Base-by-base conservation (phyloP, 2,329 filamentous ascomycete species). In the Colletotrichum magnum region DNA sequence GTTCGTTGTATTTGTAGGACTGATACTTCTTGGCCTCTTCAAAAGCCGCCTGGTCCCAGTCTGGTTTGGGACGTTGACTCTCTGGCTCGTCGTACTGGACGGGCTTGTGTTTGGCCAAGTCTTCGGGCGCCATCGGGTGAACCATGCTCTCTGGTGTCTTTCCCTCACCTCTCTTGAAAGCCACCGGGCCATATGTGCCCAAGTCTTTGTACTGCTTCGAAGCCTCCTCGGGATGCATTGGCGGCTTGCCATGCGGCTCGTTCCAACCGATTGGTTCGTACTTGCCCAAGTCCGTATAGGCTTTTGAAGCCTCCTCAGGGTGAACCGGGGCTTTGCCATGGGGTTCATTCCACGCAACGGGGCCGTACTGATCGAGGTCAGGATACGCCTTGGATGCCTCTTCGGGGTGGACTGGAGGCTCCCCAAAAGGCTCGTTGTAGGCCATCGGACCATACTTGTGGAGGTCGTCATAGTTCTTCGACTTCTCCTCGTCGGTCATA, bases 11-110 rank as follows among this genome's bases (percentile, higher is more conserved):
- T 48, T 71, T 75, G 61, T 81, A 79, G 3, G 78, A 69, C 41
- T 77, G 75, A 57, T 86, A 85, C 26, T 76, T 76, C 41, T 79
- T 75, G 45, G 85, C 76, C 57, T 85, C 84, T 13, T 68, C 64
- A 13, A 68, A 81, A 24, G 75, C 71, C 15, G 72, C 57, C 15
- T 81, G 74, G 52, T 83, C 79, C 47, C 75, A 70, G 58, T 81
- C 81, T 41, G 76, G 66, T 64, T 78, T 80, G 32, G 79, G 79
- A 6, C 73, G 74, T 32, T 78, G 68, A 12, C 39, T 69, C 13
- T 72, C 69, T 6, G 67, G 52, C 9, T 64, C 58, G 18, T 64
- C n/a, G 13, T 70, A 70, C 6, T 68, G 45, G 15, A 68, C 47
- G 5, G 68, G 68, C 10, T 53, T 66, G 24, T 70, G 68, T 10